Base-by-base conservation (phyloP, 192 early-diverging fungal species). In the Kappamyces sp. region DNA sequence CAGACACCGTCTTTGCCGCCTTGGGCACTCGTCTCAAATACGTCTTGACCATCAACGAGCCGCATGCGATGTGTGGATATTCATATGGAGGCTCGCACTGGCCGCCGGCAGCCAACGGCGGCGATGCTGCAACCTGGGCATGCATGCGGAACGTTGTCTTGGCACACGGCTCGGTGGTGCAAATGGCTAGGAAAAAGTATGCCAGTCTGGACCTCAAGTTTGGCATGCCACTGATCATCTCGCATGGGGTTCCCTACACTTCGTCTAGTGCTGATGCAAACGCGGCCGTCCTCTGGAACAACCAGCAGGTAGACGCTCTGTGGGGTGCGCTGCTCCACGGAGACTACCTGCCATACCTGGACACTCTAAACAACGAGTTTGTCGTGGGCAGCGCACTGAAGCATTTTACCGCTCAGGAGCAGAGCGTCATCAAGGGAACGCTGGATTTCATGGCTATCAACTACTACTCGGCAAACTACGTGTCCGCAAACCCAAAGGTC, bases 11-110 rank as follows among this genome's bases (percentile, higher is more conserved):
- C 4, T 72, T 72, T 10, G 42, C 23, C 3, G 49, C 49, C 38
- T 63, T 41, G 44, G 71, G 71, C 3, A 43, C 49, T 44, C 12
- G 53, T 13, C 55, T 73, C 13, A 44, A 67, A 9, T 73, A 72
- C 36, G 61, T 61, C 60, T 43, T 70, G 50, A 73, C 71, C 10
- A 32, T 73, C 49, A 73, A 73, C 43, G 71, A 73, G 50, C 68
- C 71, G 13, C 33, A 50, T 7, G 64, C 66, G 39, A 66, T 62
- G 36, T 70, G 71, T 63, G 58, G 62, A n/a, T 61, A 47, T 3
- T 40, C 48, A 0, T 61, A 36, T 58, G 59, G 51, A 61, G 5
- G 51, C 23, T 15, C 49, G 6, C 54, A 58, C 12, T 61, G 52
- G 59, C 59, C 52, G 7, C 59, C 49, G 12, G 59, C 41, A 15